phyloP scores from a whole-genome alignment of 441 rosid species.

The Viola pubescens region DNA sequence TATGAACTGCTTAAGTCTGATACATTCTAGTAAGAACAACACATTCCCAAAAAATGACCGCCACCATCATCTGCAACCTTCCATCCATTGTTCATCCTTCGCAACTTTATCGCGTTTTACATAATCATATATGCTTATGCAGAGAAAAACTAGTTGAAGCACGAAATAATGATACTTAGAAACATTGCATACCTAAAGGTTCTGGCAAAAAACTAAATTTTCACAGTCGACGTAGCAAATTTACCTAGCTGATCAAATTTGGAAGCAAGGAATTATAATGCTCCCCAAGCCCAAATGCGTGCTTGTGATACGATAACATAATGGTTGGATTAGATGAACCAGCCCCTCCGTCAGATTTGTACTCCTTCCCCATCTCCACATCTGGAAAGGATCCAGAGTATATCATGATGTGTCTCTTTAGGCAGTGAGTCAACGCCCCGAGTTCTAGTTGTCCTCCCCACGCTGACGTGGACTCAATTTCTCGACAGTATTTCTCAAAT shows the following conservation, averaged over 20 bases:
- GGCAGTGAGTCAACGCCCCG: constrained; percentile 70
- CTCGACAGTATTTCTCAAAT: constrained; percentile 73
- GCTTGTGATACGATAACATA: constrained; percentile 61
- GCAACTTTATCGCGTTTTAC: no score
- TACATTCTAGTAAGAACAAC: no score
- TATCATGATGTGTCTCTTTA: constrained; percentile 59
- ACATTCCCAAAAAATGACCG: no score
- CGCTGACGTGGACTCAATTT: constrained; percentile 73
- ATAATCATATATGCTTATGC: no score
- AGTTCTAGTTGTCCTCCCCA: constrained; percentile 95
- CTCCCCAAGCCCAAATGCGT: constrained; percentile 86
- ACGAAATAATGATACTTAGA: no score
- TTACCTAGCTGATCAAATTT: constrained; percentile 19
- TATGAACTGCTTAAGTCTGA: no score
- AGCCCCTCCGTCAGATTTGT: constrained; percentile 31
- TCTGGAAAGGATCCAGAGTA: constrained; percentile 82
- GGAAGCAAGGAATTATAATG: constrained; percentile 68
- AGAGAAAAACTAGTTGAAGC: no score
- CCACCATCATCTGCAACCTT: no score
- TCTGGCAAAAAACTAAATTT: background rate
- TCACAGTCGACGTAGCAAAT: background rate
- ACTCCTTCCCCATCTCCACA: constrained; percentile 93
- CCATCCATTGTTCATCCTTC: no score
- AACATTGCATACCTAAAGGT: background rate
- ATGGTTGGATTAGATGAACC: constrained; percentile 29